These are phyloP conservation scores for Leucosporidium creatinivorum DNA, from an alignment of 768 basidiomycete species.

Conservation along the genomic window DNA sequence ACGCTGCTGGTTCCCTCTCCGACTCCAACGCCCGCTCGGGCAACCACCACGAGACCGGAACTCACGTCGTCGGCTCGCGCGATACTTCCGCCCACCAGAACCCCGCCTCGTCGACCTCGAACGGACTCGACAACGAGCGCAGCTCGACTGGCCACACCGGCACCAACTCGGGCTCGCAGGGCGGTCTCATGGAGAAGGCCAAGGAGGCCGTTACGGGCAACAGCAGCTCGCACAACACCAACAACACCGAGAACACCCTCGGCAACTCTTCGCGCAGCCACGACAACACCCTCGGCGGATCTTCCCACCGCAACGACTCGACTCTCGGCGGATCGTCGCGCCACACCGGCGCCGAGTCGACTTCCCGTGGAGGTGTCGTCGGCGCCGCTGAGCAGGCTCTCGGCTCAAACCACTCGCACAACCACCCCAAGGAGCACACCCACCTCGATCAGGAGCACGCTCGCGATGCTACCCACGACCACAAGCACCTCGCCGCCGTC, in stretches of 20 bases:
- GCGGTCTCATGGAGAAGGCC: too few species aligned
- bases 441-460: conserved; percentile 9
- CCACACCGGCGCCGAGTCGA: neutral
- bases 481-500: conserved; percentile 29
- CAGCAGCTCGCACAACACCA: too few species aligned
- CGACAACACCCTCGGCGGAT: too few species aligned
- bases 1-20: neutral
- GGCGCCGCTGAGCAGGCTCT: conserved; percentile 10
- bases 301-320: neutral
- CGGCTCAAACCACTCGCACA: conserved; percentile 6
- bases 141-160: neutral
- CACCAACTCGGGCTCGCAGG: neutral
- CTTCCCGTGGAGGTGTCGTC: neutral
- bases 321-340: neutral
- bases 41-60: neutral
- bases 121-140: neutral
- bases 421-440: conserved; percentile 8
- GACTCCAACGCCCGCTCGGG: neutral
- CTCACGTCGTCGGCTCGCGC: neutral
- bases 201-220: too few species aligned
- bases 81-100: neutral
- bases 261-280: neutral
- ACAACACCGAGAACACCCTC: neutral
- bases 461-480: conserved; percentile 21
- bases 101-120: neutral